Evolutionary conservation across 345 rosid species (phyloP).

Genomic region (Hevea brasiliensis): DNA sequence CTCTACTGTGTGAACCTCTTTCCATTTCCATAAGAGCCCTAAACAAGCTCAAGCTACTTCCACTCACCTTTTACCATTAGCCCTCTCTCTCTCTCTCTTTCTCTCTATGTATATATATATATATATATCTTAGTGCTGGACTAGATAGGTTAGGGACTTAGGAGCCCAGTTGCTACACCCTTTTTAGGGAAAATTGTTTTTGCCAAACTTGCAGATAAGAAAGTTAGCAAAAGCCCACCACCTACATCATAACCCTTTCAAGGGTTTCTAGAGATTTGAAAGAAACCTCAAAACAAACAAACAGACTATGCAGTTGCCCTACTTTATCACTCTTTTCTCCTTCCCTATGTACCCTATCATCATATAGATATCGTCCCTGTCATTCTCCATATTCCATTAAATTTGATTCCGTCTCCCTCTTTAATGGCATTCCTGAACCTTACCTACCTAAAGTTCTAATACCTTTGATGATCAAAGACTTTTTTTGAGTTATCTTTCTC

Average conservation of each 20-base stretch:
- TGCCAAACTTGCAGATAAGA: conserved; percentile 7
- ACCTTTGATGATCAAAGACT: background rate
- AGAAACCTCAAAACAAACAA: conserved; percentile 21
- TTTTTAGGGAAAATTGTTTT: conserved; percentile 20
- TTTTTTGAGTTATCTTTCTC: background rate
- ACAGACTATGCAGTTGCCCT: background rate
- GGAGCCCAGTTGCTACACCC: conserved; percentile 27
- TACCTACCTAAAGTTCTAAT: background rate
- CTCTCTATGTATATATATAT: too few species aligned
- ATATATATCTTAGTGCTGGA: background rate
- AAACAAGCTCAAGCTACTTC: background rate
- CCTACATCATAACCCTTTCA: conserved; percentile 35
- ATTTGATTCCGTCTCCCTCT: background rate
- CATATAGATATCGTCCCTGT: too few species aligned
- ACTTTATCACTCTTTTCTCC: conserved; percentile 11
- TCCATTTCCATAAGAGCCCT: conserved; percentile 30
- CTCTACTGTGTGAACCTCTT: conserved; percentile 20
- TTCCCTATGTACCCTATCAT: conserved; percentile 1
- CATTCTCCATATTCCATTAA: background rate
- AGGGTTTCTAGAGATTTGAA: conserved; percentile 30
- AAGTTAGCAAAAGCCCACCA: conserved; percentile 18
- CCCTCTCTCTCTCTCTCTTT: background rate
- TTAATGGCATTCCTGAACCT: conserved; percentile 3
- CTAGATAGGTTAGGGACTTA: background rate
- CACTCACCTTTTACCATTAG: conserved; percentile 9